Evolutionary conservation across 2,329 filamentous ascomycete genomes (phyloP).

Genomic region (Myriosclerotinia scirpicola): DNA sequence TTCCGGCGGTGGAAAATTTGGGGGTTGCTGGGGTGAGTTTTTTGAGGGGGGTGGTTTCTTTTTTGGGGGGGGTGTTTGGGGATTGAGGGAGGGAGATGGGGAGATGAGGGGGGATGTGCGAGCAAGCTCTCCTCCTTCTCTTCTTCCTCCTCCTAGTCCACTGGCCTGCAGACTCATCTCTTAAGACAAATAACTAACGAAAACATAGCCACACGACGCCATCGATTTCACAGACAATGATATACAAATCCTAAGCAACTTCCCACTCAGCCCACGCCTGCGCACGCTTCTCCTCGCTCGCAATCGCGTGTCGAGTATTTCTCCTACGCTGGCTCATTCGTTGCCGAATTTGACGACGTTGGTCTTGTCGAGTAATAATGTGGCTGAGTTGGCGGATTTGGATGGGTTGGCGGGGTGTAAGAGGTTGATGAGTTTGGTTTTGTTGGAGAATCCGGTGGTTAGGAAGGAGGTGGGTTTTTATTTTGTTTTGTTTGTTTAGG

Average conservation of each 20-base stretch:
- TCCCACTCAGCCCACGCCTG: constrained; percentile 85
- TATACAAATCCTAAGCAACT: constrained; percentile 84
- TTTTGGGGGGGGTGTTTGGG: neutral
- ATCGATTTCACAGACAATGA: constrained; percentile 99
- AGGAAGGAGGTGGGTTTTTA: constrained; percentile 76
- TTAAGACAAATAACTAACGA: neutral
- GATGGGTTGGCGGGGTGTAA: constrained; percentile 72
- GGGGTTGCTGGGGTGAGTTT: constrained; percentile 83
- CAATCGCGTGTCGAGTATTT: constrained; percentile 83
- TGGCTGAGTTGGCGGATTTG: constrained; percentile 82
- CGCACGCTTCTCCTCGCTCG: constrained; percentile 84
- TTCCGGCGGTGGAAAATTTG: constrained; percentile 95
- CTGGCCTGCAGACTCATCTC: neutral
- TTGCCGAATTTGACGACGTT: constrained; percentile 81
- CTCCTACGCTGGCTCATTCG: constrained; percentile 69
- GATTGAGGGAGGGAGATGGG: neutral
- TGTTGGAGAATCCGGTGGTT: constrained; percentile 85
- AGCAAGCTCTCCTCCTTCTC: neutral
- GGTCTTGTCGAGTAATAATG: constrained; percentile 78
- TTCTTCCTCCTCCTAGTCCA: neutral
- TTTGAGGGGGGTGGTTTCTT: constrained; percentile 9
- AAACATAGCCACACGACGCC: constrained; percentile 80
- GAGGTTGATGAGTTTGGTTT: constrained; percentile 73
- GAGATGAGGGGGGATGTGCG: neutral
- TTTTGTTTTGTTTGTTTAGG: too few relatives aligned